Base-by-base conservation (phyloP, 1,284 basidiomycete genomes). In the Neotropicomus parvogracilis region DNA sequence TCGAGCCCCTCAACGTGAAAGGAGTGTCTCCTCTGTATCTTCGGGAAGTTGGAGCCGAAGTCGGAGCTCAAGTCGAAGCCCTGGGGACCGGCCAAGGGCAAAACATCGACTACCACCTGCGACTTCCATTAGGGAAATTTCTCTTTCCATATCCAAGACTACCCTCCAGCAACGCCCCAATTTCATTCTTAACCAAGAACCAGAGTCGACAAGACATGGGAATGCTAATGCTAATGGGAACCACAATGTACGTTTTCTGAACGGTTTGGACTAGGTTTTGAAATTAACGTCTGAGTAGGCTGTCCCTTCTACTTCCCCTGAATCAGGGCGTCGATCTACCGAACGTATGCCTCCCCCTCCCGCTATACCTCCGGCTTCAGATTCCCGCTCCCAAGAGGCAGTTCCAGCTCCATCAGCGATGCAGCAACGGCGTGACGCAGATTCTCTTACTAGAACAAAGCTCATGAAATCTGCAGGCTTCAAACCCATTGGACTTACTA, bases 31-130 rank as follows among this genome's bases (percentile, higher is more conserved):
- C 16, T 74, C 75, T 9, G 49, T 53, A 13, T 73, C 71, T 10
- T 71, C 68, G 35, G 74, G 75, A 27, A 81, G 70, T 39, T 79
- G 77, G 52, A 73, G 74, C 35, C 62, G 67, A 38, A 79, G 75
- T 52, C 69, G 79, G 41, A 83, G 80, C 57, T 69, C 70, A 8
- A 82, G 78, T 57, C 70, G 63, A 47, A 82, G 79, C 54, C 78
- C 76, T 35, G 61, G 60, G 26, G 70, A 72, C 28, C 74, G 71
- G 37, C 70, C 75, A 27, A 77, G 74, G 50, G 69, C 79, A 11
- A 74, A 84, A 37, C 85, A 88, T 63, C 77, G 85, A 34, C 68
- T 87, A 26, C 85, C 85, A 27, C 56, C 73, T 12, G 64, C 75
- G 11, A 73, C 75, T 6, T 70, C 73, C 8, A 56, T 77, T 45